Evolutionary conservation across 2,329 filamentous ascomycete genomes (phyloP), one percentile per base, ranked within the genome.

Genomic region (Ophiostoma sp.): DNA sequence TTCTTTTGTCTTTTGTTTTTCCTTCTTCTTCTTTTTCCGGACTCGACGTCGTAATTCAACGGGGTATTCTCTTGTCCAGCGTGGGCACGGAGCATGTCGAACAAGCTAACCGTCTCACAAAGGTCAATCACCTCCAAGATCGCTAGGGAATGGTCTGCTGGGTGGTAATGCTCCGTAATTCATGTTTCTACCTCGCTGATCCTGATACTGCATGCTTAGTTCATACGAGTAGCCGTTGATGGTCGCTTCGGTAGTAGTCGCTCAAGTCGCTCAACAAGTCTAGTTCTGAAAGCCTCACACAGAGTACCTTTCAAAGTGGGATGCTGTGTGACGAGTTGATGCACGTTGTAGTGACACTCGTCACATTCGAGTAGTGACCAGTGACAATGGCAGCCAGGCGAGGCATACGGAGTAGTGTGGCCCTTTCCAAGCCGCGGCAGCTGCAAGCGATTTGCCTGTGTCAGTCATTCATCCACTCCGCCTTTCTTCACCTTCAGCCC

Each of bases 291-390:
- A 27, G 27, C 27, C 27, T 27, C 27, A 55, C n/a, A 36, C 27
- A 49, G 62, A 44, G 55, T 60, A 27, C 7, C 55, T 18, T 60
- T 12, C n/a, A 60, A 60, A 60, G 55, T 60, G 55, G 55, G 55
- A 60, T 40, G 27, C 55, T 27, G 49, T 18, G 55, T 60, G 55
- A 60, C 55, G 55, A 60, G 27, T 14, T 38, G 27, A 18, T 36
- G 52, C 27, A 18, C 27, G 52, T 18, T 27, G 18, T 18, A 55
- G n/a, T 36, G 49, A 9, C 52, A 6, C 55, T 40, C 55, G 5
- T 60, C 55, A 60, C 55, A 60, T 55, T 27, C 6, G 27, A 38
- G 55, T 36, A 14, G 18, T 38, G 27, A 27, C 3, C n/a, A 55
- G 18, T 11, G 49, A 14, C 27, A 27, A 27, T 27, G 27, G 2